Evolutionary conservation across 495 filamentous ascomycete genomes (phyloP).

Genomic region (Xylaria telfairii): DNA sequence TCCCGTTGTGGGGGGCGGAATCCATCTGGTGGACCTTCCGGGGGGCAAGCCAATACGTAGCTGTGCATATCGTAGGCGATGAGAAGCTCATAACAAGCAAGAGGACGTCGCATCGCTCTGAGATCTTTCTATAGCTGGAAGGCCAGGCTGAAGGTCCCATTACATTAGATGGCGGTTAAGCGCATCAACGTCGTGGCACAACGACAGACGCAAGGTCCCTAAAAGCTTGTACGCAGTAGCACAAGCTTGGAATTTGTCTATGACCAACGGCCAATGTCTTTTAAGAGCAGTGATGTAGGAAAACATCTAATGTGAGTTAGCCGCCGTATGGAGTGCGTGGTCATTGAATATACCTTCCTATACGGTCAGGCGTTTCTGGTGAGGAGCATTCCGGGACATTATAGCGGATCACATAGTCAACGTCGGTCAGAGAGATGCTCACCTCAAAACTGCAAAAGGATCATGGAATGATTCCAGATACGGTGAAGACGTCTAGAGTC

Average conservation of each 20-base stretch:
- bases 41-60: background rate
- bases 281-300: background rate
- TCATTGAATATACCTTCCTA: background rate
- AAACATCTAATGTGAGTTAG: background rate
- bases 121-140: background rate
- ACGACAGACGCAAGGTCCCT: background rate
- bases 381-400: background rate
- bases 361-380: background rate
- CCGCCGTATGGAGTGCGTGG: background rate
- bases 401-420: background rate
- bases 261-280: background rate
- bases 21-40: background rate
- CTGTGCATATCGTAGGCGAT: conserved; percentile 8
- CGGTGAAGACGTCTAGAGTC: background rate
- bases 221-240: background rate
- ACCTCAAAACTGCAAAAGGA: background rate
- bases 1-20: background rate
- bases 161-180: background rate
- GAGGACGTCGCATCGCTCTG: background rate
- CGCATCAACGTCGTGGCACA: conserved; percentile 1
- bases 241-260: background rate
- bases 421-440: conserved; percentile 4
- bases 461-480: background rate
- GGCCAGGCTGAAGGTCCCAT: conserved; percentile 7
- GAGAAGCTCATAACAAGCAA: background rate